Evolutionary conservation across 106 monocot genomes (phyloP).

Genomic region (Platanthera guangdongensis): DNA sequence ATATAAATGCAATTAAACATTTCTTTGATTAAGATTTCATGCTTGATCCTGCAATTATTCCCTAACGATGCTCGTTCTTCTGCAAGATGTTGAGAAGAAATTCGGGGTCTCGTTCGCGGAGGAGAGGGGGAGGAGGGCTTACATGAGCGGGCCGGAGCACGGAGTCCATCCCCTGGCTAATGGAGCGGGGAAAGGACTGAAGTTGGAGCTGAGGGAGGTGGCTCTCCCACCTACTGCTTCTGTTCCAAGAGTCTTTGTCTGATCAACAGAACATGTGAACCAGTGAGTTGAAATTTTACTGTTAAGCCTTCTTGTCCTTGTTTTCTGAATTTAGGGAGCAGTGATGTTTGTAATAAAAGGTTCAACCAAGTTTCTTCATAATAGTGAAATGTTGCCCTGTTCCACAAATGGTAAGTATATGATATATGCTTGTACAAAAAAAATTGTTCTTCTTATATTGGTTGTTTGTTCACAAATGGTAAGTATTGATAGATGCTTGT

Average conservation of each 20-base stretch:
- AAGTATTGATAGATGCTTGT: too few relatives aligned
- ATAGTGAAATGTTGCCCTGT: too few relatives aligned
- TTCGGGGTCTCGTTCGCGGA: slow-evolving; percentile 43
- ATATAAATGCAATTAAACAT: too few relatives aligned
- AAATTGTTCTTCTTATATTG: too few relatives aligned
- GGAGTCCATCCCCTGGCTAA: slow-evolving; percentile 85
- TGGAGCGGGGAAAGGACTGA: slow-evolving; percentile 61
- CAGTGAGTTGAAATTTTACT: too few relatives aligned
- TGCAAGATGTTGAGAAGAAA: slow-evolving; percentile 53
- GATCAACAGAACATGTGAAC: neutral
- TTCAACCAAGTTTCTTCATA: too few relatives aligned
- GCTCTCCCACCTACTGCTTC: slow-evolving; percentile 37
- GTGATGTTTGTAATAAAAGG: too few relatives aligned
- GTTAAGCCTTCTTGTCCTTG: too few relatives aligned
- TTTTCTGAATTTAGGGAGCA: too few relatives aligned
- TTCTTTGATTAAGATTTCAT: neutral
- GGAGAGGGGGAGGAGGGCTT: slow-evolving; percentile 51
- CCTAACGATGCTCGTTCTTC: neutral
- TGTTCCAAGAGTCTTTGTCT: slow-evolving; percentile 33
- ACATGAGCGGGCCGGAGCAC: slow-evolving; percentile 73
- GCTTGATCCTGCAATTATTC: neutral
- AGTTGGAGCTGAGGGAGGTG: slow-evolving; percentile 48
- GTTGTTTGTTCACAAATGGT: too few relatives aligned
- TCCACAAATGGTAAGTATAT: too few relatives aligned
- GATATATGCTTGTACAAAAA: too few relatives aligned